Conservation (phyloP, 768 basidiomycete species). For the Leccinum longicurvipes region DNA sequence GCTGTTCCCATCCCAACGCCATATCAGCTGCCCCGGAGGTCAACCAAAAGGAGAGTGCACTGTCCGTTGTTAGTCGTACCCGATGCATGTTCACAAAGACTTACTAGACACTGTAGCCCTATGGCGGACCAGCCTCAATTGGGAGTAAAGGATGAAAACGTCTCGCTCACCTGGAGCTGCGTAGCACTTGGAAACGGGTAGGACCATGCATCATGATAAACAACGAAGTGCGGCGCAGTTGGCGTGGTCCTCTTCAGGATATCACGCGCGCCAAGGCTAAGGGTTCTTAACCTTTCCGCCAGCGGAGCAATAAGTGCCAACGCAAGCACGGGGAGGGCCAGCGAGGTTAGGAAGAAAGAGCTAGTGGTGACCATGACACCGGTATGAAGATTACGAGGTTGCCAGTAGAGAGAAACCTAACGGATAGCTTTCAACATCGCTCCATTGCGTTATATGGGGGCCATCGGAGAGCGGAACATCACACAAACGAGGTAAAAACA, state of each 20-base stretch:
- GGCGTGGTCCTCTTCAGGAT: slow-evolving; percentile 22
- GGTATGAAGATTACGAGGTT: too few relatives aligned
- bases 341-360: too few relatives aligned
- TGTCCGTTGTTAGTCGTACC: slow-evolving; percentile 4
- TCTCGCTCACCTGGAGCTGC: slow-evolving; percentile 36
- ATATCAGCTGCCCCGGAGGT: slow-evolving; percentile 41
- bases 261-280: slow-evolving; percentile 17
- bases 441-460: too few relatives aligned
- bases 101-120: slow-evolving; percentile 37
- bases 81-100: background rate
- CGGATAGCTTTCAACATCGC: too few relatives aligned
- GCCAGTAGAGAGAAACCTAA: too few relatives aligned
- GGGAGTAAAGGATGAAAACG: background rate
- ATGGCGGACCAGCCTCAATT: background rate
- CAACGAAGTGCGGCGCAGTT: slow-evolving; percentile 46
- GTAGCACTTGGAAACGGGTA: slow-evolving; percentile 41
- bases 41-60: slow-evolving; percentile 41
- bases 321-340: too few relatives aligned
- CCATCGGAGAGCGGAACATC: too few relatives aligned
- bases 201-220: slow-evolving; percentile 40
- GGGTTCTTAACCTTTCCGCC: slow-evolving; percentile 11
- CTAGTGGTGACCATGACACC: too few relatives aligned
- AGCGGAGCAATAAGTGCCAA: slow-evolving; percentile 4
- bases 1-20: slow-evolving; percentile 41
- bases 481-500: too few relatives aligned